Evolutionary conservation across 805 yeast species (phyloP), one percentile per base, ranked within the genome.

Genomic region (Starmera pachycereana): DNA sequence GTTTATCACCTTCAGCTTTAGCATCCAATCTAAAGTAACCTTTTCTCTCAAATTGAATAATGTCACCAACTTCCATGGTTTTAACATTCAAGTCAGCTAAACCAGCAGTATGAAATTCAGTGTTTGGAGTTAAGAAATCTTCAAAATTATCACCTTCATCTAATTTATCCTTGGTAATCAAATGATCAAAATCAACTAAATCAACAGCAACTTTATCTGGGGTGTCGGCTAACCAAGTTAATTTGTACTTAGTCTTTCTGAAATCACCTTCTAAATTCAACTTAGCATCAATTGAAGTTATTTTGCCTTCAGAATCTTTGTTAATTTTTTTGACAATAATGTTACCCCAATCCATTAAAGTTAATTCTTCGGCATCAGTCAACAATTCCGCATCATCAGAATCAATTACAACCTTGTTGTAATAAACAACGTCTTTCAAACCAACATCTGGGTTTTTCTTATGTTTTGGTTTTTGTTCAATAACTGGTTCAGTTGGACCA

Each of bases 301-400:
- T 82, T 35, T 60, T 61, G 5, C 27, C 27, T 36, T 63, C 73
- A 43, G 74, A 82, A 47, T 76, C 78, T 60, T 74, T 79, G 58
- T 65, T 65, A 56, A 89, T 73, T 60, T 76, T 76, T 49, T 81
- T 74, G 49, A 89, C 68, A 49, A 90, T 82, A 43, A 78, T 83
- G 61, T 90, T 90, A 72, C 97, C 97, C 97, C 97, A 90, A 66
- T 90, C 97, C 97, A 90, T 90, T 55, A 90, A 74, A n/a, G 97
- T 90, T 47, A 89, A 71, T 68, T 90, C 97, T 66, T 90, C 97
- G 48, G 82, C 85, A 34, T 78, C 90, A 50, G 72, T 77, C 45
- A 81, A 69, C 36, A 89, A 80, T 45, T 65, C 68, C 32, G 83
- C 84, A 63, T 90, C 97, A 27, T 71, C 90, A 67, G 85, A 95